Percentiles rank a stretch among this genome's conserved stretches.
phyloP scores from a whole-genome alignment of 2,329 filamentous ascomycete species.

The Fusarium sp. region DNA sequence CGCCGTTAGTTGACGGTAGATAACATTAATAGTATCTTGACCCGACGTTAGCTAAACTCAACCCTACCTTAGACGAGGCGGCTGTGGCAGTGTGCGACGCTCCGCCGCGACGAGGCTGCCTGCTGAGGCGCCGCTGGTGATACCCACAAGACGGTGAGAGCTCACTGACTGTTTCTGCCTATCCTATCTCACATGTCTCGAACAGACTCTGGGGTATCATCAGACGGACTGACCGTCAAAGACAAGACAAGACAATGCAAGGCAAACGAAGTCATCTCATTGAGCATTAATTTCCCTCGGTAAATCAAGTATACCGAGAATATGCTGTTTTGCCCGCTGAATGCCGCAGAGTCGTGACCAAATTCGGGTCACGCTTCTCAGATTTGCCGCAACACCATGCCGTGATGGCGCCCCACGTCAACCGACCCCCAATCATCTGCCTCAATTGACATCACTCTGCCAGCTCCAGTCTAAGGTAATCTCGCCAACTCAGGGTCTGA shows the following conservation, averaged over 20 bases:
- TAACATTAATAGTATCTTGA: neutral
- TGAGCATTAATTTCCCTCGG: conserved; percentile 10
- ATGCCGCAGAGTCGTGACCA: conserved; percentile 34
- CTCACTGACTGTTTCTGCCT: conserved; percentile 4
- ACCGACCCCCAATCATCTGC: conserved; percentile 49
- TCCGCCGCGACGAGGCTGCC: conserved; percentile 33
- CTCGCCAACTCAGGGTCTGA: conserved; percentile 32
- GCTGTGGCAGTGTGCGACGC: conserved; percentile 37
- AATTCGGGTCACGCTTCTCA: conserved; percentile 37
- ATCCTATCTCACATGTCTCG: conserved; percentile 23
- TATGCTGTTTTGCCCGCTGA: conserved; percentile 16
- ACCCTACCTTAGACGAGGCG: too few species aligned
- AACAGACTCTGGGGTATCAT: neutral
- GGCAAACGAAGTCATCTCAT: conserved; percentile 36
- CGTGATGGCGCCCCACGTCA: conserved; percentile 34
- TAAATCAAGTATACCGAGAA: neutral
- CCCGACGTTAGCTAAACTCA: too few species aligned
- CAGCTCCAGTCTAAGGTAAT: conserved; percentile 6
- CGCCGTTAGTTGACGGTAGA: neutral
- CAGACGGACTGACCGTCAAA: conserved; percentile 1
- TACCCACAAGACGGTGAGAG: conserved; percentile 20
- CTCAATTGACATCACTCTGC: conserved; percentile 37
- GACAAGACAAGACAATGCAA: too few species aligned
- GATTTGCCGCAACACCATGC: conserved; percentile 35
- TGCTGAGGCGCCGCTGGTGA: conserved; percentile 27